Evolutionary conservation across 2,329 filamentous ascomycete genomes (phyloP).

Genomic region (Fusarium nisikadoi): DNA sequence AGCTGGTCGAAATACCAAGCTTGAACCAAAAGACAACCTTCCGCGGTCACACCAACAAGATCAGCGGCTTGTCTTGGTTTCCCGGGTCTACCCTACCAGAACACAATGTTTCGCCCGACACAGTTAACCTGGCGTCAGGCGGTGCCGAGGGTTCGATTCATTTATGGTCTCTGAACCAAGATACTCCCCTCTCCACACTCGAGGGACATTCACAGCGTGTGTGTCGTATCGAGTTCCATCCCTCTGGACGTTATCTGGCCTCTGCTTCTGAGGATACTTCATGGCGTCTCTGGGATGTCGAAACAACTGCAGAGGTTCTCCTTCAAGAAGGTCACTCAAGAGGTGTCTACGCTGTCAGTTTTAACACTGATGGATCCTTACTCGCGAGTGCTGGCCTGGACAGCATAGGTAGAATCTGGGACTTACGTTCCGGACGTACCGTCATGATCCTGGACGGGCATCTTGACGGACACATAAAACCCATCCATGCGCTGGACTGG

Average conservation of each 20-base stretch:
- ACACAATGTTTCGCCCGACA: constrained; percentile 75
- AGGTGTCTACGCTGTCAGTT: constrained; percentile 89
- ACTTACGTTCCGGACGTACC: constrained; percentile 88
- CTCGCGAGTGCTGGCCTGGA: constrained; percentile 93
- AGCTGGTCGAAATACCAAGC: constrained; percentile 84
- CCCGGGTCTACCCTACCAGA: constrained; percentile 81
- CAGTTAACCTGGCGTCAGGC: constrained; percentile 88
- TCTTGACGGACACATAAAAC: constrained; percentile 82
- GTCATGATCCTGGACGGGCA: constrained; percentile 96
- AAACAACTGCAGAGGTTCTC: constrained; percentile 83
- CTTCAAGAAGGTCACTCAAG: constrained; percentile 95
- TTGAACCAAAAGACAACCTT: constrained; percentile 80
- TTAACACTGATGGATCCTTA: constrained; percentile 91
- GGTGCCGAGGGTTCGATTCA: constrained; percentile 89
- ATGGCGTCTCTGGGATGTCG: constrained; percentile 95
- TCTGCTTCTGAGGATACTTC: constrained; percentile 96
- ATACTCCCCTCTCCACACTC: constrained; percentile 85
- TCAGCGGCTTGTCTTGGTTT: constrained; percentile 91
- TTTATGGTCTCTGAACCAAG: constrained; percentile 88
- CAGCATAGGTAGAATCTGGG: constrained; percentile 95
- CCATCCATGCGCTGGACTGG: constrained; percentile 95
- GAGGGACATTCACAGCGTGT: constrained; percentile 88
- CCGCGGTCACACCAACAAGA: constrained; percentile 86
- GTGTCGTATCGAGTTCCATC: constrained; percentile 93
- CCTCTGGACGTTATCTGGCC: constrained; percentile 87